phyloP scores from a whole-genome alignment of 2,329 filamentous ascomycete genomes.

The Paecilomyces niveus region DNA sequence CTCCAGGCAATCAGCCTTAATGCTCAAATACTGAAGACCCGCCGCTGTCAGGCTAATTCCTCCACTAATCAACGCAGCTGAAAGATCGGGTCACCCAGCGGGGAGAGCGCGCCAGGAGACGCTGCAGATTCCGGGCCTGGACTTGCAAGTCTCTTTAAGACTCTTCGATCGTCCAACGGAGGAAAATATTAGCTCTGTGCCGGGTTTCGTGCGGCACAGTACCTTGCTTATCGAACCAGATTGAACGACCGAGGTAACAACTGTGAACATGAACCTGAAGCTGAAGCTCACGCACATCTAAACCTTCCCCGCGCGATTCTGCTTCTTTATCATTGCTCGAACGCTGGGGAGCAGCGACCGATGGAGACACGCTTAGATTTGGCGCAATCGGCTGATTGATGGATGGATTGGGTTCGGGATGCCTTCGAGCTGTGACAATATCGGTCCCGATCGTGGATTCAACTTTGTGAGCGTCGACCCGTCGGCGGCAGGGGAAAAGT shows the following conservation, averaged over 20 bases:
- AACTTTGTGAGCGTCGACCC: conserved; percentile 10
- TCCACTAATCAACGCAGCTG: background rate
- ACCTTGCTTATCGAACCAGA: background rate
- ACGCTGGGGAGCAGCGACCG: background rate
- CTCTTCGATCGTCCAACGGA: background rate
- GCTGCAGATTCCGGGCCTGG: background rate
- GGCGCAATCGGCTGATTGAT: background rate
- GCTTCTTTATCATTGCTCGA: background rate
- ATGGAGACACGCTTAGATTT: background rate
- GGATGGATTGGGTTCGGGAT: background rate
- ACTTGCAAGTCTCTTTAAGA: background rate
- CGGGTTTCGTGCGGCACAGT: background rate
- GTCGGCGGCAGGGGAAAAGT: conserved; percentile 5
- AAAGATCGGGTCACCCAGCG: background rate
- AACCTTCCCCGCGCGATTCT: background rate
- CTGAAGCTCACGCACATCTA: background rate
- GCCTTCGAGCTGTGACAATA: background rate
- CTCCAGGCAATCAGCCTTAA: background rate
- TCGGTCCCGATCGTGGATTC: conserved; percentile 1
- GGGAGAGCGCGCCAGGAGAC: background rate
- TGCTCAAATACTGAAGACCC: background rate
- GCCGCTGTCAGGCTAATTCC: background rate
- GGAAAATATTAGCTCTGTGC: background rate
- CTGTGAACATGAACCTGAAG: background rate
- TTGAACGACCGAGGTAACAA: background rate